Evolutionary conservation across 495 filamentous ascomycete genomes (phyloP).

Genomic region (Aspergillus sparsus): DNA sequence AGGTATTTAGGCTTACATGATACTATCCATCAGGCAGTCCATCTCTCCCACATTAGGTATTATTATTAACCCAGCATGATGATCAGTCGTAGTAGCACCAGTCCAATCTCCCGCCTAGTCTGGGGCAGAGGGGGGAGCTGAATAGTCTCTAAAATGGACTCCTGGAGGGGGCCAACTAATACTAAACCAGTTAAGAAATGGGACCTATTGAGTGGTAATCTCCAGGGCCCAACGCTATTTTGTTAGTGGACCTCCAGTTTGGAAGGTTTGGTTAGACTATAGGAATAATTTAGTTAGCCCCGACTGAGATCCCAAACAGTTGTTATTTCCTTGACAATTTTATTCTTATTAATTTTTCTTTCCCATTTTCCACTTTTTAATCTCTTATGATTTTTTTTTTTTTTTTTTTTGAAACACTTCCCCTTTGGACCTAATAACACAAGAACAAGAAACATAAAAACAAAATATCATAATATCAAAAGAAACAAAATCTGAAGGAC

Average conservation of each 20-base stretch:
- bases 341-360: neutral
- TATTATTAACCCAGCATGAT: neutral
- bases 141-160: slow-evolving; percentile 13
- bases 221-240: slow-evolving; percentile 15
- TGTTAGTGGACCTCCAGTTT: slow-evolving; percentile 14
- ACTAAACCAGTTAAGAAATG: slow-evolving; percentile 6
- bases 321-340: neutral
- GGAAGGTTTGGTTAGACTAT: slow-evolving; percentile 16
- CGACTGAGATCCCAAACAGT: neutral
- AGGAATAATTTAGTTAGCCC: neutral
- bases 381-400: neutral
- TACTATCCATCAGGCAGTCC: neutral
- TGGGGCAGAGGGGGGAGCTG: slow-evolving; percentile 9
- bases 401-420: neutral
- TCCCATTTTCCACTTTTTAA: slow-evolving; percentile 1
- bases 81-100: slow-evolving; percentile 1
- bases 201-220: neutral
- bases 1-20: neutral
- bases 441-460: neutral
- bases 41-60: neutral
- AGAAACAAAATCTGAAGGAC: slow-evolving; percentile 9
- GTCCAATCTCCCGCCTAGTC: slow-evolving; percentile 6
- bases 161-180: slow-evolving; percentile 14
- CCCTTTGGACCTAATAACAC: neutral
- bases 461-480: slow-evolving; percentile 13